phyloP scores from a whole-genome alignment of 2,329 filamentous ascomycete species.

The Neopestalotiopsis sp. region DNA sequence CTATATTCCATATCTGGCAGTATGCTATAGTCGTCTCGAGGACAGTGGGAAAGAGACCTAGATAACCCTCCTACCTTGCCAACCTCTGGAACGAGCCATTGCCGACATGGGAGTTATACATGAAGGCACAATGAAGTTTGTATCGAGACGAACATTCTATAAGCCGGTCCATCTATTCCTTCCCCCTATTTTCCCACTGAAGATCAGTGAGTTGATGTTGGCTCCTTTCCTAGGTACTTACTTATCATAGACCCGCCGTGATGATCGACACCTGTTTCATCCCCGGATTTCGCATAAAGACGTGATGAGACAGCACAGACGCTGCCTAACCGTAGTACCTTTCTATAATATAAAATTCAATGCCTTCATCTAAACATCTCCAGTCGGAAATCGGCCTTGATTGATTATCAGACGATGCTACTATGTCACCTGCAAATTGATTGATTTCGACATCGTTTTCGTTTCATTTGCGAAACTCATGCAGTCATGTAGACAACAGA shows the following conservation, averaged over 20 bases:
- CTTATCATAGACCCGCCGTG: not conserved
- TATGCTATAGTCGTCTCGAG: not conserved
- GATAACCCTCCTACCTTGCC: too few relatives aligned
- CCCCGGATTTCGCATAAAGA: not conserved
- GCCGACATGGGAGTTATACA: too few relatives aligned
- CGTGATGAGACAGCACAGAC: not conserved
- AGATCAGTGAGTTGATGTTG: not conserved
- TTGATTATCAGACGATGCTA: not conserved
- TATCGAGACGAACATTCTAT: not conserved
- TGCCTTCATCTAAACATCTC: not conserved
- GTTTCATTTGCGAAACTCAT: too few relatives aligned
- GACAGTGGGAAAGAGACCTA: not conserved
- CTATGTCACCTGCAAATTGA: too few relatives aligned
- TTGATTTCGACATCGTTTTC: too few relatives aligned
- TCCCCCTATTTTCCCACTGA: not conserved
- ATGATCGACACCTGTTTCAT: not conserved
- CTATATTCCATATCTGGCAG: not conserved
- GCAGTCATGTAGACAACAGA: too few relatives aligned
- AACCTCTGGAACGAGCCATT: too few relatives aligned
- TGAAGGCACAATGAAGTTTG: too few relatives aligned
- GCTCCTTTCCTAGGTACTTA: not conserved
- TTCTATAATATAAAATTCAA: not conserved
- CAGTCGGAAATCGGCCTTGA: not conserved
- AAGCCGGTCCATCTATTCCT: not conserved
- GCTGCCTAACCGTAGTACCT: not conserved